phyloP scores from a whole-genome alignment of 176 grass and related monocot species.

The Poa annua region DNA sequence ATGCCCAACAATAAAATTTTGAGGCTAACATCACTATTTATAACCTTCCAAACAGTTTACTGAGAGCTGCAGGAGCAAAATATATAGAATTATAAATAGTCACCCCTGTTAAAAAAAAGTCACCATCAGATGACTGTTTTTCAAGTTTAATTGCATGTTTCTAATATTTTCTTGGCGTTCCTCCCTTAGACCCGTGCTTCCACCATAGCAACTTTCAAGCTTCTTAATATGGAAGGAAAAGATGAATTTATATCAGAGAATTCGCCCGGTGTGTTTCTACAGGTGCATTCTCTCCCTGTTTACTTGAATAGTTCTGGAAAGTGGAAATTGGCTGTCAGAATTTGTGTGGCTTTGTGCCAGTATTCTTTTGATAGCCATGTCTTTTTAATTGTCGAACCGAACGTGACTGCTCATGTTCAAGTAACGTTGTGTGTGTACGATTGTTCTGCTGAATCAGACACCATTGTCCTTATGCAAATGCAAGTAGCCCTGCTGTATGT shows the following conservation, averaged over 20 bases:
- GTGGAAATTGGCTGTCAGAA: constrained; percentile 20
- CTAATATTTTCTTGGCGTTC: constrained; percentile 26
- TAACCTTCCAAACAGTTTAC: too few species aligned
- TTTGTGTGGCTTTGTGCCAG: not conserved
- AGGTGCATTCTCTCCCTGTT: constrained; percentile 56
- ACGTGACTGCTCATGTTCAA: not conserved
- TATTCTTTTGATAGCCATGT: not conserved
- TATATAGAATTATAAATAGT: not conserved
- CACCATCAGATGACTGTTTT: constrained; percentile 2
- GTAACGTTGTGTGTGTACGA: not conserved
- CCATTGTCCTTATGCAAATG: not conserved
- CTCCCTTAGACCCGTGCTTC: constrained; percentile 61
- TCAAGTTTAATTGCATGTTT: constrained; percentile 9
- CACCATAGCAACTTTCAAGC: constrained; percentile 66
- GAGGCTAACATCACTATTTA: too few species aligned
- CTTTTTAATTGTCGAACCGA: not conserved
- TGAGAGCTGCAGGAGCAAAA: not conserved
- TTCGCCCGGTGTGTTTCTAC: constrained; percentile 88
- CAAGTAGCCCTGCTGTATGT: not conserved
- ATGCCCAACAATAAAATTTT: too few species aligned
- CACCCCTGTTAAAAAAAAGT: too few species aligned
- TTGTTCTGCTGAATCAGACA: not conserved
- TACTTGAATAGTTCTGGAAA: constrained; percentile 24
- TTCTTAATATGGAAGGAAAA: constrained; percentile 61
- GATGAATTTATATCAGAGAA: constrained; percentile 59